phyloP scores from a whole-genome alignment of 2,329 filamentous ascomycete genomes.

The Pseudogymnoascus sp. region DNA sequence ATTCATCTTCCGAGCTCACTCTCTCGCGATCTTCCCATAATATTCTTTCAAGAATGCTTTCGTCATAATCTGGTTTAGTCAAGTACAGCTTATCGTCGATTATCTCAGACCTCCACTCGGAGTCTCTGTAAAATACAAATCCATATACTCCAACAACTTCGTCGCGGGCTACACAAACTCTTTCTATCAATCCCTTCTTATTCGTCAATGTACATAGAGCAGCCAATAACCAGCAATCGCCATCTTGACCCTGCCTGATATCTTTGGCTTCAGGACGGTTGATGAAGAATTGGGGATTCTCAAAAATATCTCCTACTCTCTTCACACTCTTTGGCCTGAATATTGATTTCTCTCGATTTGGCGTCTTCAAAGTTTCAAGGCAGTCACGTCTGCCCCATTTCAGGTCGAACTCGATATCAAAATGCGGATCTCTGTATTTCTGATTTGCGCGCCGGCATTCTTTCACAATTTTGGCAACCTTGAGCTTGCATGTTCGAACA shows the following conservation, averaged over 20 bases:
- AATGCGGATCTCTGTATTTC: conserved; percentile 80
- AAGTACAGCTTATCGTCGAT: conserved; percentile 87
- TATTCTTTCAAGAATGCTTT: conserved; percentile 64
- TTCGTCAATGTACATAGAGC: conserved; percentile 70
- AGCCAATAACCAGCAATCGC: conserved; percentile 83
- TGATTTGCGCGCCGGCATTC: conserved; percentile 71
- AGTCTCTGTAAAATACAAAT: conserved; percentile 81
- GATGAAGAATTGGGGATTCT: conserved; percentile 67
- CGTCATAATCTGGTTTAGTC: conserved; percentile 73
- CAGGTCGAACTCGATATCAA: conserved; percentile 72
- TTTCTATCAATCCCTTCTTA: conserved; percentile 59
- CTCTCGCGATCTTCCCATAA: conserved; percentile 68
- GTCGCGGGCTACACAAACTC: conserved; percentile 68
- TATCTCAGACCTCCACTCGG: conserved; percentile 86
- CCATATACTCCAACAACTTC: conserved; percentile 74
- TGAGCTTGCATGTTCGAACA: conserved; percentile 56
- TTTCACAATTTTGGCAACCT: conserved; percentile 51
- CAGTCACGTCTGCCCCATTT: conserved; percentile 48
- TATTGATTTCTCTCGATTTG: conserved; percentile 11
- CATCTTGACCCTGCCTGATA: conserved; percentile 68
- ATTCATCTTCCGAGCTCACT: conserved; percentile 62
- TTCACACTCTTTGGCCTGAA: conserved; percentile 63
- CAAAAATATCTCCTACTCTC: conserved; percentile 67
- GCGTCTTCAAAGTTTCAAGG: conserved; percentile 29
- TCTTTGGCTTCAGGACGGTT: conserved; percentile 71